A percentile compares a stretch with the other conserved stretches of the same genome.
Evolutionary conservation across 2,329 filamentous ascomycete species (phyloP).

Genomic region (Hyphodiscus sp.): DNA sequence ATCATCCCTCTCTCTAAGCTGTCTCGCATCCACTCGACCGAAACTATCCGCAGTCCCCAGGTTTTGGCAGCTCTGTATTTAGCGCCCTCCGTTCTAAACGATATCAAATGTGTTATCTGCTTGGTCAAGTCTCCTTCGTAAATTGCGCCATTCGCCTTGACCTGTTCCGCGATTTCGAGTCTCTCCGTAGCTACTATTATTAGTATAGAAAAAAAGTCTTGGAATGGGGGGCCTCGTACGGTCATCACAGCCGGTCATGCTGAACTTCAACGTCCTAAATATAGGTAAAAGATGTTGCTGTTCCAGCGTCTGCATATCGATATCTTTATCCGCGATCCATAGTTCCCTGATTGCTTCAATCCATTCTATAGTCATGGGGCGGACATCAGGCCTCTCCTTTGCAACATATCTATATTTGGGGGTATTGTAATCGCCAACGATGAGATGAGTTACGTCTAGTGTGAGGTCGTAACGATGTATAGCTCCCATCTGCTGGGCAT

Average conservation of each 20-base stretch:
- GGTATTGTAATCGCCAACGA: constrained; percentile 84
- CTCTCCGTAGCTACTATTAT: constrained; percentile 52
- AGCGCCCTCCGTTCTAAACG: constrained; percentile 69
- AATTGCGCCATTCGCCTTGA: constrained; percentile 67
- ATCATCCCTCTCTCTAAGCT: constrained; percentile 83
- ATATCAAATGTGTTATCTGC: constrained; percentile 81
- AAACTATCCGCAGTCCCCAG: constrained; percentile 77
- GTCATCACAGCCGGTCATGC: constrained; percentile 65
- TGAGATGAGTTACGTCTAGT: constrained; percentile 89
- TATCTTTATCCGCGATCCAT: constrained; percentile 75
- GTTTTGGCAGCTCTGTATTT: constrained; percentile 84
- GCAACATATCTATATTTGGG: constrained; percentile 95
- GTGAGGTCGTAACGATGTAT: constrained; percentile 85
- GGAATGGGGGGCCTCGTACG: constrained; percentile 40
- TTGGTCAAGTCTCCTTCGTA: constrained; percentile 87
- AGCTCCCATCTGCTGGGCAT: constrained; percentile 77
- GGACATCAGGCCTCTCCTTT: constrained; percentile 78
- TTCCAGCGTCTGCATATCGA: constrained; percentile 68
- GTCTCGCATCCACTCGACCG: constrained; percentile 78
- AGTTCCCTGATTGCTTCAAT: constrained; percentile 70
- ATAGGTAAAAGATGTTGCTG: constrained; percentile 55
- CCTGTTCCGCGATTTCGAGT: constrained; percentile 56
- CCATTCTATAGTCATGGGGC: constrained; percentile 76
- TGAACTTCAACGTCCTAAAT: constrained; percentile 58
- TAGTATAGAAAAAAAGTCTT: constrained; percentile 17